These are phyloP conservation scores for Corrigiola litoralis DNA, from an alignment of 179 eudicot species.

Conservation along the genomic window DNA sequence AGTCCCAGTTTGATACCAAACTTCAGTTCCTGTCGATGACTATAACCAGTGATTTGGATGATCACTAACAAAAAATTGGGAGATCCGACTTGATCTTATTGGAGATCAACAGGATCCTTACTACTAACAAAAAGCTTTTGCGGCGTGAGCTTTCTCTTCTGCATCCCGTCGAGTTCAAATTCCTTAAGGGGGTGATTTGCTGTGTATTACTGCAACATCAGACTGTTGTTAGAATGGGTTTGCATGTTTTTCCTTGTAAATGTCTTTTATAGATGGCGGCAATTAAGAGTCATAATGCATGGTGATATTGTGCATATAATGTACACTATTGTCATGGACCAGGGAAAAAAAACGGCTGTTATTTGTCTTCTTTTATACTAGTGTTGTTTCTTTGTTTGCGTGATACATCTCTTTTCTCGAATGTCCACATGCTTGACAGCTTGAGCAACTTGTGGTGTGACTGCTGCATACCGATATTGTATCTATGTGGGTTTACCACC, in stretches of 20 bases:
- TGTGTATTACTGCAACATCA: conserved; percentile 5
- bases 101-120: conserved; percentile 10
- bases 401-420: background rate
- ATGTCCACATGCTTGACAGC: background rate
- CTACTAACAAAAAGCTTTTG: conserved; percentile 12
- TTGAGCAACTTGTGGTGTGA: too few relatives aligned
- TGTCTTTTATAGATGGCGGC: conserved; percentile 10
- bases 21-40: conserved; percentile 9
- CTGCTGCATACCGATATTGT: too few relatives aligned
- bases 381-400: background rate
- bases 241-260: conserved; percentile 22
- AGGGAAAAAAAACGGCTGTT: conserved; percentile 5
- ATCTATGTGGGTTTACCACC: too few relatives aligned
- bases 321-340: background rate
- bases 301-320: background rate
- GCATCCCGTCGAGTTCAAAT: background rate
- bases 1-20: conserved; percentile 11
- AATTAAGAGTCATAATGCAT: background rate
- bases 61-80: conserved; percentile 15
- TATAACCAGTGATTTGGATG: conserved; percentile 21
- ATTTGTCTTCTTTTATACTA: background rate
- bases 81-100: conserved; percentile 22
- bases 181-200: conserved; percentile 6
- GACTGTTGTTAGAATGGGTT: conserved; percentile 15
- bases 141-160: conserved; percentile 1